These are phyloP conservation scores for Neurospora discreta DNA, from an alignment of 495 filamentous ascomycete genomes.

Conservation along the genomic window DNA sequence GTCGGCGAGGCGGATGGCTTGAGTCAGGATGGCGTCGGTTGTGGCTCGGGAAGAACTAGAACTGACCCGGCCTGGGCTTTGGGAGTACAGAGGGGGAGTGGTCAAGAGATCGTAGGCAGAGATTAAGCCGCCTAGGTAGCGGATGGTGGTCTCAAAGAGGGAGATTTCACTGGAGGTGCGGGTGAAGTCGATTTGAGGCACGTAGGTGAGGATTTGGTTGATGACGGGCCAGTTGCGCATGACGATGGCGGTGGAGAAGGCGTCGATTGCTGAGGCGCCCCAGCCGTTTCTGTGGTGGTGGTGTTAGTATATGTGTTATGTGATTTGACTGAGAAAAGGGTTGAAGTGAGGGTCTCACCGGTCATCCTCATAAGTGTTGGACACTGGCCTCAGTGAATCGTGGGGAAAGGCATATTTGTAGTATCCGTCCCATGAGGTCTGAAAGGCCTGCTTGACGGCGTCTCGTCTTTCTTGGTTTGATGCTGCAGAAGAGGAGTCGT, in stretches of 20 bases:
- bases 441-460: slow-evolving; percentile 66
- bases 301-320: no score
- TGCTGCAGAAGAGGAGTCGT: not conserved
- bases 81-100: slow-evolving; percentile 36
- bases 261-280: slow-evolving; percentile 79
- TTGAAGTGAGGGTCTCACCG: slow-evolving; percentile 36
- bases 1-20: slow-evolving; percentile 60
- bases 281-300: slow-evolving; percentile 58
- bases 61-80: no score
- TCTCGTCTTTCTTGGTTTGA: slow-evolving; percentile 34
- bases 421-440: slow-evolving; percentile 73
- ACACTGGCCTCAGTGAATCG: slow-evolving; percentile 63
- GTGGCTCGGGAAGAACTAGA: no score
- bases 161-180: slow-evolving; percentile 49
- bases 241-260: slow-evolving; percentile 66
- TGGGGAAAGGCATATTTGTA: slow-evolving; percentile 67
- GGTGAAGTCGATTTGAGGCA: slow-evolving; percentile 59
- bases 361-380: slow-evolving; percentile 54
- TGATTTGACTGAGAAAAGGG: no score
- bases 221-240: slow-evolving; percentile 63
- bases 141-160: slow-evolving; percentile 85
- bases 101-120: slow-evolving; percentile 75
- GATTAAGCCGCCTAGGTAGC: slow-evolving; percentile 70
- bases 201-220: slow-evolving; percentile 54
- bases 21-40: slow-evolving; percentile 38